phyloP scores from a whole-genome alignment of 176 grass and related monocot species.

The Triticum timopheevii region DNA sequence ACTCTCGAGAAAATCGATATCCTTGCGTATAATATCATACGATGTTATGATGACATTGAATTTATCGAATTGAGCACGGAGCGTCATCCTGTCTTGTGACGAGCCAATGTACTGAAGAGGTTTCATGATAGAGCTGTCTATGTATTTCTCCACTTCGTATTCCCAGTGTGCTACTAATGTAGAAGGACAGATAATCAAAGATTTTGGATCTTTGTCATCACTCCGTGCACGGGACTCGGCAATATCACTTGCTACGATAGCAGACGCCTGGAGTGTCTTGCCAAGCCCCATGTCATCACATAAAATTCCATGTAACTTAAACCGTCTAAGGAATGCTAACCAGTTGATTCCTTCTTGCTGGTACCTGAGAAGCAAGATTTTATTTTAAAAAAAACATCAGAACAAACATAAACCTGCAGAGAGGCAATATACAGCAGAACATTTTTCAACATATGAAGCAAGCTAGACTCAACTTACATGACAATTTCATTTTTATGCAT shows the following conservation, averaged over 20 bases:
- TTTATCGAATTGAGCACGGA: constrained; percentile 75
- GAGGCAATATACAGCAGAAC: constrained; percentile 5
- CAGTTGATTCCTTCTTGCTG: constrained; percentile 99
- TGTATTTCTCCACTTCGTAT: constrained; percentile 98
- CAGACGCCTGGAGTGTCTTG: constrained; percentile 97
- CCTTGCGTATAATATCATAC: constrained; percentile 98
- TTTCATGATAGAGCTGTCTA: constrained; percentile 80
- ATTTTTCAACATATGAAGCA: constrained; percentile 14
- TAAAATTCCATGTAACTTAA: constrained; percentile 98
- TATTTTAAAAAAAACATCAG: neutral
- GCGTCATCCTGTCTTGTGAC: constrained; percentile 67
- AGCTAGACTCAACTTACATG: neutral
- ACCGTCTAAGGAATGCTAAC: constrained; percentile 88
- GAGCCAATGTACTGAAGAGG: constrained; percentile 91
- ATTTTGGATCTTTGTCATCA: constrained; percentile 59
- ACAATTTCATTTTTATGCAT: neutral
- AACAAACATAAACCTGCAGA: neutral
- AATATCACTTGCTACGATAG: constrained; percentile 92
- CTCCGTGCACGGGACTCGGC: constrained; percentile 58
- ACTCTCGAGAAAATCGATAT: constrained; percentile 79
- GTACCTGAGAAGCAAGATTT: constrained; percentile 61
- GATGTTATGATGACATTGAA: constrained; percentile 94
- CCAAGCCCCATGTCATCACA: constrained; percentile 99
- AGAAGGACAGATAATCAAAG: constrained; percentile 96
- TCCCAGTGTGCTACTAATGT: constrained; percentile 98